These are phyloP conservation scores for Chalciporus sphaerocephalus DNA, from an alignment of 768 basidiomycete species.

Conservation along the genomic window DNA sequence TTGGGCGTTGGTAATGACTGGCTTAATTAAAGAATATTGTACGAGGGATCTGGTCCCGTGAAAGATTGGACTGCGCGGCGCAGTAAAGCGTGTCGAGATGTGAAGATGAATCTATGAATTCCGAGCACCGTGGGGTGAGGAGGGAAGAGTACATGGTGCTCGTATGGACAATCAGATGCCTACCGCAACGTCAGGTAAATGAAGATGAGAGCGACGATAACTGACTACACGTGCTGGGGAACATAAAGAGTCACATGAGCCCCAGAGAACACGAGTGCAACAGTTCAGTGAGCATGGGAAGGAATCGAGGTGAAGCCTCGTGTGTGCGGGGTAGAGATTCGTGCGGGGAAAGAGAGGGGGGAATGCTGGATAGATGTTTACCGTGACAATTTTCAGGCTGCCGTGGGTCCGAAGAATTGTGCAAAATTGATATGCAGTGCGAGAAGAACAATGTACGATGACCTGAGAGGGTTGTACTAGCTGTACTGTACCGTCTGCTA, in stretches of 20 bases:
- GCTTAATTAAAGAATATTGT: not conserved
- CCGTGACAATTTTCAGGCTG: constrained; percentile 1
- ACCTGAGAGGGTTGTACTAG: too few species aligned
- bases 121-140: constrained; percentile 2
- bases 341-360: constrained; percentile 27
- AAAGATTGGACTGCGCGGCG: not conserved
- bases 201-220: not conserved
- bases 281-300: not conserved
- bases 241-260: not conserved
- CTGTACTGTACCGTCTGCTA: too few species aligned
- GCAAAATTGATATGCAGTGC: not conserved
- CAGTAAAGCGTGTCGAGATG: not conserved
- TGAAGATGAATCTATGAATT: not conserved
- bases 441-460: not conserved
- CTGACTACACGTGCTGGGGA: not conserved
- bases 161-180: not conserved
- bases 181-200: not conserved
- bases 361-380: not conserved
- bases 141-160: not conserved
- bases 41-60: not conserved
- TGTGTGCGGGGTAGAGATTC: constrained; percentile 22
- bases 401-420: not conserved
- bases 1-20: not conserved
- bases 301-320: constrained; percentile 6
- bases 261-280: constrained; percentile 1